Evolutionary conservation across 208 protist genomes (phyloP).

Genomic region (Leishmania lainsoni): DNA sequence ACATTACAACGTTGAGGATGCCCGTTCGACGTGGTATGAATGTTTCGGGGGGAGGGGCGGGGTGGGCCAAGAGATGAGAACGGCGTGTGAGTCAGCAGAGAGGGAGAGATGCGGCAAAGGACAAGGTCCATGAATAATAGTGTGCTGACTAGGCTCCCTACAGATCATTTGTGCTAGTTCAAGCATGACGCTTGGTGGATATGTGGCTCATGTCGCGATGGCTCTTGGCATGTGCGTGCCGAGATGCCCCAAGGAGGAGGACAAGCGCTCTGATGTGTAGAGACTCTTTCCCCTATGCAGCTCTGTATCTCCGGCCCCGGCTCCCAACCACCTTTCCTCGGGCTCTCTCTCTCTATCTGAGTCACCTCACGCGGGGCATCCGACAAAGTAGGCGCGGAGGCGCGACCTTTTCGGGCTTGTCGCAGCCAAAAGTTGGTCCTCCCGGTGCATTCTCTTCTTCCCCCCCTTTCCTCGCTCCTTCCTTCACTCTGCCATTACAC

Average conservation of each 20-base stretch:
- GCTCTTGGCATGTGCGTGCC: background rate
- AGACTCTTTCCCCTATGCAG: background rate
- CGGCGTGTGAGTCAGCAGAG: background rate
- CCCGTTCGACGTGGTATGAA: background rate
- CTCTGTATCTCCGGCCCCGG: background rate
- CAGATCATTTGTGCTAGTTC: background rate
- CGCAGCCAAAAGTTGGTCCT: no score
- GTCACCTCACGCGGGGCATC: background rate
- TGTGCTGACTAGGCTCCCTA: background rate
- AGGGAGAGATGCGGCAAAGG: background rate
- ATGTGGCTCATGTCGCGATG: background rate
- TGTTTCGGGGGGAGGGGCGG: background rate
- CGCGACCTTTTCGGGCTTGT: background rate
- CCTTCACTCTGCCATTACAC: background rate
- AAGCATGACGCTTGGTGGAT: background rate
- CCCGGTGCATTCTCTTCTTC: background rate
- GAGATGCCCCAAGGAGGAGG: background rate
- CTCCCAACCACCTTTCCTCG: background rate
- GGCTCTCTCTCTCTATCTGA: background rate
- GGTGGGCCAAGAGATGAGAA: background rate
- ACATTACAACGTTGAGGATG: background rate
- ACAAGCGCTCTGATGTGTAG: background rate
- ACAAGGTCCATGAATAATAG: background rate
- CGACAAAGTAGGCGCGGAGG: background rate
- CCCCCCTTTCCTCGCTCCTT: background rate